Percentiles rank a stretch among this genome's conserved stretches.
Evolutionary conservation across 306 rosid species (phyloP).

Genomic region (Medicago arabica): DNA sequence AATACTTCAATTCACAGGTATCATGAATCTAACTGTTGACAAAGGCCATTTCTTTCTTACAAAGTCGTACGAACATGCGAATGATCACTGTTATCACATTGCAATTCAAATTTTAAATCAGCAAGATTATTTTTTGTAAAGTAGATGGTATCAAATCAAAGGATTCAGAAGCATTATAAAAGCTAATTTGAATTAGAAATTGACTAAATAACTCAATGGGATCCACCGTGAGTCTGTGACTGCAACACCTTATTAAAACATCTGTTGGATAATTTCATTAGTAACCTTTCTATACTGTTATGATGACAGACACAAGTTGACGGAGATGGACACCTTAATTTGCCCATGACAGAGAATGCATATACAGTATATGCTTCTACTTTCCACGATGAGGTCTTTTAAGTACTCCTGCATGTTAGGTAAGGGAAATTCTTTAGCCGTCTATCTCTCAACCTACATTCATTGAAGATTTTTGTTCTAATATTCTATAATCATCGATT

Average conservation of each 20-base stretch:
- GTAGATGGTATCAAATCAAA: not conserved
- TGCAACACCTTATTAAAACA: no score
- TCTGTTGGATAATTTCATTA: conserved; percentile 21
- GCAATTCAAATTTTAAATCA: no score
- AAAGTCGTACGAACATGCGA: not conserved
- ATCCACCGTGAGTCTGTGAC: no score
- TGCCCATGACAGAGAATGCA: conserved; percentile 84
- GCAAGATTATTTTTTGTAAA: not conserved
- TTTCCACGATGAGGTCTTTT: conserved; percentile 90
- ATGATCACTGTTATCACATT: not conserved
- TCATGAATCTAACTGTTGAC: conserved; percentile 30
- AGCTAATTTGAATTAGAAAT: no score
- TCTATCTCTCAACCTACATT: conserved; percentile 16
- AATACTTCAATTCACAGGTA: conserved; percentile 87
- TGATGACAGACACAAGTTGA: conserved; percentile 74
- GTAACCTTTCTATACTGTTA: conserved; percentile 25
- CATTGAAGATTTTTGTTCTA: not conserved
- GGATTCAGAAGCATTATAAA: not conserved
- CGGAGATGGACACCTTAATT: conserved; percentile 79
- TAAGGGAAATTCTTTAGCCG: conserved; percentile 21
- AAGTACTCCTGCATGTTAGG: conserved; percentile 49
- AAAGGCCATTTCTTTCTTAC: not conserved
- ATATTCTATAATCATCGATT: conserved; percentile 16
- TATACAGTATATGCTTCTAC: conserved; percentile 85
- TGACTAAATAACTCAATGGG: no score